Evolutionary conservation across 208 protist genomes (phyloP).

Genomic region (Trypanosoma mega): DNA sequence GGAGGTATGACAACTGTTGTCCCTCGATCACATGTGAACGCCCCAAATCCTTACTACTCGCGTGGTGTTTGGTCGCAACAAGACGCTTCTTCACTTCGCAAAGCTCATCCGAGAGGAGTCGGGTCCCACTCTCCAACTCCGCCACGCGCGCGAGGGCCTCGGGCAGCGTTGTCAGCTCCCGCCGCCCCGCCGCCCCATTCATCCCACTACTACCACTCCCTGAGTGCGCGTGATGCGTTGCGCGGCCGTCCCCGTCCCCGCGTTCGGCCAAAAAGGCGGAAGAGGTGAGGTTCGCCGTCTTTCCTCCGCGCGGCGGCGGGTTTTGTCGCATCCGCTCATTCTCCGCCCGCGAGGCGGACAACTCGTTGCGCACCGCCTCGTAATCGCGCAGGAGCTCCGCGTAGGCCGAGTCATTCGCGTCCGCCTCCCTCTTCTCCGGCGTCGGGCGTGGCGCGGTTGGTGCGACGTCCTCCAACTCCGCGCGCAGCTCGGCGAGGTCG

Average conservation of each 20-base stretch:
- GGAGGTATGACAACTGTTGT: conserved; percentile 71
- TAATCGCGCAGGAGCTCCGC: conserved; percentile 51
- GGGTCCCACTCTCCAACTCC: conserved; percentile 27
- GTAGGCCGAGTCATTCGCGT: conserved; percentile 46
- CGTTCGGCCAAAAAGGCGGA: no score
- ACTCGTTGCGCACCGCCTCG: conserved; percentile 39
- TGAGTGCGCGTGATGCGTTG: background rate
- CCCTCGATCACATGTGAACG: conserved; percentile 31
- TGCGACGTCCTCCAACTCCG: conserved; percentile 36
- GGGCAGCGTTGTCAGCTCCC: conserved; percentile 15
- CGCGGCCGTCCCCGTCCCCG: no score
- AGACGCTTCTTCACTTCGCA: conserved; percentile 40
- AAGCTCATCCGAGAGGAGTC: conserved; percentile 40
- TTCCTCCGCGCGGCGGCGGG: background rate
- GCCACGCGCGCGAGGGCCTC: conserved; percentile 34
- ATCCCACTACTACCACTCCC: background rate
- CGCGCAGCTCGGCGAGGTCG: conserved; percentile 42
- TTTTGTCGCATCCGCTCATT: conserved; percentile 15
- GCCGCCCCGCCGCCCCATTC: background rate
- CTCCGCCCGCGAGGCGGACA: conserved; percentile 24
- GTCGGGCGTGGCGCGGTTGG: no score
- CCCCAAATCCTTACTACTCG: conserved; percentile 8
- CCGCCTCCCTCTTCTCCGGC: no score
- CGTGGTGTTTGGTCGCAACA: conserved; percentile 29
- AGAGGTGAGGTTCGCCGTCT: no score